Evolutionary conservation across 176 grass and related monocot species (phyloP).

Genomic region (Hyparrhenia diplandra): DNA sequence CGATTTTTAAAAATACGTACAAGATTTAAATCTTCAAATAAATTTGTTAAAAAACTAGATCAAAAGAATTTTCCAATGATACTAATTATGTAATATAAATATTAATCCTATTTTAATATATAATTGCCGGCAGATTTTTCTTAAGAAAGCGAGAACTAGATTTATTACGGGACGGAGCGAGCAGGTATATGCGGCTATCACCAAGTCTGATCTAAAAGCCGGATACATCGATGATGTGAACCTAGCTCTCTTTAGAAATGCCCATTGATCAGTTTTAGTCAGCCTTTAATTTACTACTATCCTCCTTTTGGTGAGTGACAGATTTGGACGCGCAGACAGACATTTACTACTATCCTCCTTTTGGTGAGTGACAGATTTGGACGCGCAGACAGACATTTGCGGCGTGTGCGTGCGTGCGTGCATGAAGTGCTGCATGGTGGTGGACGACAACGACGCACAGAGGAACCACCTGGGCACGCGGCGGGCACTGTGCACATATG

Average conservation of each 20-base stretch:
- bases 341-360: constrained; percentile 17
- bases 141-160: no score
- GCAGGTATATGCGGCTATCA: no score
- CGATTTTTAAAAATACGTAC: no score
- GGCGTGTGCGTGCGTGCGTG: background rate
- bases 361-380: constrained; percentile 32
- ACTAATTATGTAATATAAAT: no score
- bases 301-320: constrained; percentile 14
- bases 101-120: no score
- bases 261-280: background rate
- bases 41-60: no score
- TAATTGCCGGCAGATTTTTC: no score
- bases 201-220: no score
- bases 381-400: constrained; percentile 16
- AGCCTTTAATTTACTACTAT: constrained; percentile 14
- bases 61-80: no score
- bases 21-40: no score
- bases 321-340: constrained; percentile 30
- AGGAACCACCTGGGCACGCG: background rate
- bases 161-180: no score
- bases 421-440: constrained; percentile 4
- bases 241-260: background rate
- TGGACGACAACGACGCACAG: constrained; percentile 18
- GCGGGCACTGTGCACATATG: background rate
- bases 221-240: constrained; percentile 5